These are phyloP conservation scores for Lachancea quebecensis DNA, from an alignment of 805 yeast genomes.

Conservation along the genomic window DNA sequence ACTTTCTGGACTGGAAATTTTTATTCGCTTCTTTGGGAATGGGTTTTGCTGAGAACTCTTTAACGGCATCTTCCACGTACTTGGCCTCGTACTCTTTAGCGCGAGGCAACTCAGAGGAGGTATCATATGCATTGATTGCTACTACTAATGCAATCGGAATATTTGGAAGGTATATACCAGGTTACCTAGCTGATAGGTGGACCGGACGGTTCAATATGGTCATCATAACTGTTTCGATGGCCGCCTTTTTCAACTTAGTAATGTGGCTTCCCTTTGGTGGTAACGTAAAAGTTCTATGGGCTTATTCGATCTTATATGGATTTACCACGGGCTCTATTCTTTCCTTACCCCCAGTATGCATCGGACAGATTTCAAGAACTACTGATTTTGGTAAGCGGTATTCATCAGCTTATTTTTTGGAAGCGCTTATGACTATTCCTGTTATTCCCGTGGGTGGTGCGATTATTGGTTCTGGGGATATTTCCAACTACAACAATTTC, in stretches of 20 bases:
- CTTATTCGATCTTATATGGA: conserved; percentile 47
- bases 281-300: conserved; percentile 33
- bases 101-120: conserved; percentile 40
- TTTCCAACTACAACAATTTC: conserved; percentile 36
- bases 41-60: conserved; percentile 41
- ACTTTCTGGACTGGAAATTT: conserved; percentile 39
- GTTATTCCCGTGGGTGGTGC: conserved; percentile 47
- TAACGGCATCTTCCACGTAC: conserved; percentile 43
- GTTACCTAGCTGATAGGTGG: conserved; percentile 37
- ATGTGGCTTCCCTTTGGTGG: conserved; percentile 41
- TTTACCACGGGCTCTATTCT: conserved; percentile 50
- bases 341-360: conserved; percentile 53
- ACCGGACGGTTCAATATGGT: conserved; percentile 50
- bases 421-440: conserved; percentile 44
- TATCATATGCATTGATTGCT: conserved; percentile 43
- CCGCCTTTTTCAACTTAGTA: conserved; percentile 33
- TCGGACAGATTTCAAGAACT: conserved; percentile 51
- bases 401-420: conserved; percentile 51
- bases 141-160: conserved; percentile 42
- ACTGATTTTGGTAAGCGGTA: conserved; percentile 50
- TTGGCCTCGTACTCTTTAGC: conserved; percentile 47
- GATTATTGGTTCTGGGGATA: conserved; percentile 33
- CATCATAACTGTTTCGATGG: conserved; percentile 31
- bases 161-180: conserved; percentile 41
- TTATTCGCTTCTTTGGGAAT: conserved; percentile 38